A percentile compares a stretch with the other conserved stretches of the same genome.
phyloP scores from a whole-genome alignment of 495 filamentous ascomycete species.

The Mycothermus thermophilus region DNA sequence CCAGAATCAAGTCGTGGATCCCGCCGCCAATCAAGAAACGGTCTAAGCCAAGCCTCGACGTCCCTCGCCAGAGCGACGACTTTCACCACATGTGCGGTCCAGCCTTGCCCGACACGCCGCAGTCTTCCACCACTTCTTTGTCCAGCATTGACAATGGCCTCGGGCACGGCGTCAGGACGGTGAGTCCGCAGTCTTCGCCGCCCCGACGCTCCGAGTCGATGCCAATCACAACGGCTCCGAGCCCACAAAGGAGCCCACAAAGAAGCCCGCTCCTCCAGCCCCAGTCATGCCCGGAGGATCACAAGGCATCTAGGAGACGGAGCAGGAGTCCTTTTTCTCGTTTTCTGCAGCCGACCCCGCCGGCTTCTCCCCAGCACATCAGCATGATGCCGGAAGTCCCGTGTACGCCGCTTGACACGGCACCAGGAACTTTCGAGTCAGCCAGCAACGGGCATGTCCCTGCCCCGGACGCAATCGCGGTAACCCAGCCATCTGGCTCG shows the following conservation, averaged over 20 bases:
- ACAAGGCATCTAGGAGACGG: too few relatives aligned
- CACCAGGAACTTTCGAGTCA: background rate
- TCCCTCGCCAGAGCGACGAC: constrained; percentile 26
- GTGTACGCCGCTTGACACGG: background rate
- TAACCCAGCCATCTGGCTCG: constrained; percentile 1
- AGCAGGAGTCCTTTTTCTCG: constrained; percentile 7
- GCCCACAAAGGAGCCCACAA: constrained; percentile 13
- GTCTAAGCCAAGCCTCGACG: constrained; percentile 26
- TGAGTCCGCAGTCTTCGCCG: constrained; percentile 14
- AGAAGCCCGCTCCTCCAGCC: constrained; percentile 17
- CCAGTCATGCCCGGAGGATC: constrained; percentile 11
- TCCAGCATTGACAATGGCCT: constrained; percentile 26
- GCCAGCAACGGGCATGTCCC: background rate
- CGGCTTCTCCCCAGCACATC: constrained; percentile 8
- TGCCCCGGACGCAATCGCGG: background rate
- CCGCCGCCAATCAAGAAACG: constrained; percentile 12
- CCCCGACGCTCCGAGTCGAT: constrained; percentile 9
- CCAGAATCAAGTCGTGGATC: constrained; percentile 19
- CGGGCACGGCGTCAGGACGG: constrained; percentile 5
- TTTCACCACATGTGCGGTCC: constrained; percentile 28
- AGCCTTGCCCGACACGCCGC: constrained; percentile 31
- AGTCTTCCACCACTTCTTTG: constrained; percentile 36
- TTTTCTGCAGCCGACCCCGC: too few relatives aligned
- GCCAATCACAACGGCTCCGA: constrained; percentile 5
- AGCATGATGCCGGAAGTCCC: constrained; percentile 3